A percentile compares a stretch with the other conserved stretches of the same genome.
These are phyloP conservation scores for Saccharomycopsis fermentans DNA, from an alignment of 805 yeast species.

Conservation along the genomic window DNA sequence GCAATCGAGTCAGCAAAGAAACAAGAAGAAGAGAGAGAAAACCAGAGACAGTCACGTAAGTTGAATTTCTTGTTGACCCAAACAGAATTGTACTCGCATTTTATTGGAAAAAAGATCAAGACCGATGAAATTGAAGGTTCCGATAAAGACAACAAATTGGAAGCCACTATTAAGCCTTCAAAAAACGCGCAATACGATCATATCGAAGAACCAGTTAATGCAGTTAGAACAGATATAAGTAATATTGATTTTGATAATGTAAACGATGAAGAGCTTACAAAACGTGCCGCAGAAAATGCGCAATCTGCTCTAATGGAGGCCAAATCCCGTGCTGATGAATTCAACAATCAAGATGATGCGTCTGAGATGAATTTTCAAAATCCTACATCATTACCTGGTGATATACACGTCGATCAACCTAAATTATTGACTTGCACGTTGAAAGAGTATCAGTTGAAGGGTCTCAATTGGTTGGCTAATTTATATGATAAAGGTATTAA, in stretches of 20 bases:
- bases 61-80: constrained; percentile 93
- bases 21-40: constrained; percentile 93
- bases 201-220: constrained; percentile 30
- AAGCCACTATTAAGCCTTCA: constrained; percentile 3
- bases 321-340: too few relatives aligned
- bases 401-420: constrained; percentile 76
- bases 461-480: constrained; percentile 94
- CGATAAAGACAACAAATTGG: constrained; percentile 30
- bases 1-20: constrained; percentile 81
- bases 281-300: constrained; percentile 60
- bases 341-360: too few relatives aligned
- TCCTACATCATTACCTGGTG: constrained; percentile 81
- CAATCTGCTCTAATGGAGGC: too few relatives aligned
- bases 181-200: constrained; percentile 22
- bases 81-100: constrained; percentile 94
- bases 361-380: constrained; percentile 96
- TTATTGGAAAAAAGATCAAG: constrained; percentile 87
- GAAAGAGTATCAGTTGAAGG: constrained; percentile 94
- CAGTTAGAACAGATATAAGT: constrained; percentile 43
- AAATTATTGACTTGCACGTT: constrained; percentile 78
- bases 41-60: constrained; percentile 86
- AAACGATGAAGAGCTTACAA: constrained; percentile 63
- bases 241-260: constrained; percentile 79
- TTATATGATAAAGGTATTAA: constrained; percentile 96
- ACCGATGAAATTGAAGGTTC: constrained; percentile 76